A percentile compares a stretch with the other conserved stretches of the same genome.
Conservation (phyloP, 2,329 filamentous ascomycete genomes). For the Fonsecaea pugnacius region DNA sequence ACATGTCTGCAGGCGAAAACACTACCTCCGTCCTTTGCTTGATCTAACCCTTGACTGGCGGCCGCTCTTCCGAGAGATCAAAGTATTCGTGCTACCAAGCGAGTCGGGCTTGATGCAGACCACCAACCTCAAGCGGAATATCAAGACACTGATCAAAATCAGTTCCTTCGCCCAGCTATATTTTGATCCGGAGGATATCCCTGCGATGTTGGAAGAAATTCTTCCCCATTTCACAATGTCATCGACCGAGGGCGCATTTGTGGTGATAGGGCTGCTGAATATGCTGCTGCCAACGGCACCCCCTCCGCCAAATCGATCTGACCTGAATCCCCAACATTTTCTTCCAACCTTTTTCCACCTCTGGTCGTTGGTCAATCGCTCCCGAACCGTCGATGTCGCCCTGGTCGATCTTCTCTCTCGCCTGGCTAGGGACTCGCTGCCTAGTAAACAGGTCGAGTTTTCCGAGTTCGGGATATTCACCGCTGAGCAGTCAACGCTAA, state of each 20-base stretch:
- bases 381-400: slow-evolving; percentile 81
- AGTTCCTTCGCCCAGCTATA: slow-evolving; percentile 89
- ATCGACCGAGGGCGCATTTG: slow-evolving; percentile 87
- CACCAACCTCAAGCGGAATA: slow-evolving; percentile 66
- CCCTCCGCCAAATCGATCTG: slow-evolving; percentile 69
- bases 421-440: slow-evolving; percentile 79
- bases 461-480: slow-evolving; percentile 89
- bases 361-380: slow-evolving; percentile 91
- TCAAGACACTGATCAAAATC: slow-evolving; percentile 80
- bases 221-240: slow-evolving; percentile 90
- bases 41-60: slow-evolving; percentile 93
- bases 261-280: slow-evolving; percentile 86
- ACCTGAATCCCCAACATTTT: slow-evolving; percentile 85
- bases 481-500: slow-evolving; percentile 83
- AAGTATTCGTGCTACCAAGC: slow-evolving; percentile 82
- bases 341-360: slow-evolving; percentile 94
- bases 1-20: slow-evolving; percentile 72
- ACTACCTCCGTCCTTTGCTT: slow-evolving; percentile 87
- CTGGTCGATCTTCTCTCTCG: slow-evolving; percentile 90
- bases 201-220: slow-evolving; percentile 78
- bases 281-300: slow-evolving; percentile 84
- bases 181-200: slow-evolving; percentile 85
- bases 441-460: slow-evolving; percentile 76
- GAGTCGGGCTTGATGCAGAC: slow-evolving; percentile 71
- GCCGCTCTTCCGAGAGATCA: slow-evolving; percentile 89